These are phyloP conservation scores for Nakaseomyces kungkrabaensis DNA, from an alignment of 1,139 yeast genomes.

Conservation along the genomic window DNA sequence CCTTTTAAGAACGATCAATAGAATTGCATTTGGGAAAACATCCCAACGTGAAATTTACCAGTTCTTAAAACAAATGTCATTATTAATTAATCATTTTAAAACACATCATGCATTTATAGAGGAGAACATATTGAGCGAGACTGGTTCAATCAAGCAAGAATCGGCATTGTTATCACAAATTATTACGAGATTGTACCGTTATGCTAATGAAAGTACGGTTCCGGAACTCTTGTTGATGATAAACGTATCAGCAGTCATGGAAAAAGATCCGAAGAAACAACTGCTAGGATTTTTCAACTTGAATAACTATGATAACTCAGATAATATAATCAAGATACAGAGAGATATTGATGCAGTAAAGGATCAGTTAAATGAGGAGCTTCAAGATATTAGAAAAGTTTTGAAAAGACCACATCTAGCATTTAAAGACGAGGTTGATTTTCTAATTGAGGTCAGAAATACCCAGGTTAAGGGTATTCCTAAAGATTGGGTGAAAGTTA, in stretches of 20 bases:
- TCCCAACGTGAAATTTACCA: constrained; percentile 57
- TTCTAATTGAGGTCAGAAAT: constrained; percentile 64
- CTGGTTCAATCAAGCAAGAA: constrained; percentile 18
- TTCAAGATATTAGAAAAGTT: constrained; percentile 35
- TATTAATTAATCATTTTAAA: constrained; percentile 26
- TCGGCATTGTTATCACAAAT: constrained; percentile 29
- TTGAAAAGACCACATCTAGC: constrained; percentile 51
- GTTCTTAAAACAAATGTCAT: constrained; percentile 44
- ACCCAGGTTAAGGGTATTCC: constrained; percentile 53
- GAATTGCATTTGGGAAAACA: constrained; percentile 57
- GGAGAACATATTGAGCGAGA: constrained; percentile 12
- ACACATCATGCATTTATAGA: constrained; percentile 26
- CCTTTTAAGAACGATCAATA: constrained; percentile 55
- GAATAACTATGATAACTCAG: constrained; percentile 33
- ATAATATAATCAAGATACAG: constrained; percentile 34
- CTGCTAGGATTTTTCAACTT: constrained; percentile 46
- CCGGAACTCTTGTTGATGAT: constrained; percentile 42
- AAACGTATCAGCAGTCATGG: constrained; percentile 48
- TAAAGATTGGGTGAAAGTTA: constrained; percentile 62
- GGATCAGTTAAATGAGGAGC: constrained; percentile 40
- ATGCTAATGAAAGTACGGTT: constrained; percentile 13
- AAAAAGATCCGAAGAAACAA: constrained; percentile 38
- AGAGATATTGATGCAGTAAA: constrained; percentile 36
- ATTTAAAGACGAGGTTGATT: constrained; percentile 55
- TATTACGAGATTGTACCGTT: constrained; percentile 25